A percentile compares a stretch with the other conserved stretches of the same genome.
phyloP scores from a whole-genome alignment of 768 basidiomycete species.

The Auriscalpium orientale region DNA sequence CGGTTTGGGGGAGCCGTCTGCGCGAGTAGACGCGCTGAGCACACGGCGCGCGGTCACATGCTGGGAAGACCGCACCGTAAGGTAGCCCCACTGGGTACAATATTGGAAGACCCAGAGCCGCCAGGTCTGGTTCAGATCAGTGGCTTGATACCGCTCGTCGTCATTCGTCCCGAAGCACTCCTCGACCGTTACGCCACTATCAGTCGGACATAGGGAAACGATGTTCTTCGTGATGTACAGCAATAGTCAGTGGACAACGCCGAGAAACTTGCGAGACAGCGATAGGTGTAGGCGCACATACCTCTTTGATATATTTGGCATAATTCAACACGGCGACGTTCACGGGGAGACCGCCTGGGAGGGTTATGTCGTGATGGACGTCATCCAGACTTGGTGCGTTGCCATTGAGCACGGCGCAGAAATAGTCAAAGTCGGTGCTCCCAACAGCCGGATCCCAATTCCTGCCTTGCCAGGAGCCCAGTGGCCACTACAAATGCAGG shows the following conservation, averaged over 20 bases:
- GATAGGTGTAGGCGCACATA: conserved; percentile 24
- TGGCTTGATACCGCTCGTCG: conserved; percentile 53
- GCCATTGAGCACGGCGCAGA: conserved; percentile 18
- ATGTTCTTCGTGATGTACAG: conserved; percentile 1
- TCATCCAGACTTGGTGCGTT: conserved; percentile 3
- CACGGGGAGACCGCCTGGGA: conserved; percentile 23
- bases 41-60: no score
- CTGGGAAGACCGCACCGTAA: conserved; percentile 46
- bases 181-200: conserved; percentile 35
- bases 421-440: conserved; percentile 18
- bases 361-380: not conserved
- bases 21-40: not conserved
- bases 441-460: conserved; percentile 22
- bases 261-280: not conserved
- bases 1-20: conserved; percentile 72
- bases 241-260: not conserved
- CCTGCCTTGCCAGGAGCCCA: conserved; percentile 73
- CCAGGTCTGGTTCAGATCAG: conserved; percentile 69
- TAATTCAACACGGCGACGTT: conserved; percentile 65
- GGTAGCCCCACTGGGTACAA: conserved; percentile 95
- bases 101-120: conserved; percentile 87
- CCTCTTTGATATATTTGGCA: conserved; percentile 69
- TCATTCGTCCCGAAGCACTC: conserved; percentile 86
- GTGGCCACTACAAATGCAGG: conserved; percentile 36
- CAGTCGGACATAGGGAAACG: conserved; percentile 17